Base-by-base conservation (phyloP, 805 yeast species). In the Suhomyces tanzawaensis region DNA sequence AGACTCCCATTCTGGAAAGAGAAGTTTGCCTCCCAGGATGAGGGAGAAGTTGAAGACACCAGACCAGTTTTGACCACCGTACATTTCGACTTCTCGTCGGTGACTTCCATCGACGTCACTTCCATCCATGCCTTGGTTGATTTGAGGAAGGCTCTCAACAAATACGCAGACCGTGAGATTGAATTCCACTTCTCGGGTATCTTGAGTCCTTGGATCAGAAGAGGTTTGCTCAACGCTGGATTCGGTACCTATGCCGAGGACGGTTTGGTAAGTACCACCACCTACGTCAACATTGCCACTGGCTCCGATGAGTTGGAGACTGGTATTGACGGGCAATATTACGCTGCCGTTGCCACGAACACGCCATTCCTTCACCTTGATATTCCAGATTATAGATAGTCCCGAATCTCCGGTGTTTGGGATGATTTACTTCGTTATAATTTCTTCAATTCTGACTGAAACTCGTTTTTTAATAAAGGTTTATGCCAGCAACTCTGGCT, bases 151-250 rank as follows among this genome's bases (percentile, higher is more conserved):
- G 80, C 88, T 12, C 60, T 88, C 33, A 79, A 81, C 60, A 73
- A 68, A 40, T 86, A 85, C 53, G 83, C 93, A 13, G 90, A 86
- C 55, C 70, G 83, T 41, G 88, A 84, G 48, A 90, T 88, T 41
- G 96, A 90, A 62, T 81, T 82, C 65, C 97, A 90, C 62, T 89
- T 90, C 59, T 77, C 85, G 8, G 95, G 96, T 18, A 78, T 90
- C 22, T 64, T 85, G 31, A 81, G 85, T 39, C 90, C 91, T 7
- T 90, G 97, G 97, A 77, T 85, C 38, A 79, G 86, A 52, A 76
- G 91, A 54, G 84, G 83, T 4, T 73, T 90, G 48, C 57, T 83
- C 30, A 76, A 79, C 49, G 81, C 81, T 40, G 95, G 95, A 1
- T 88, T 88, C 64, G 95, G 95, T 33, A 66, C 76, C 14, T 68